A percentile compares a stretch with the other conserved stretches of the same genome.
Conservation (phyloP, 768 basidiomycete genomes). For the Russula abietina region DNA sequence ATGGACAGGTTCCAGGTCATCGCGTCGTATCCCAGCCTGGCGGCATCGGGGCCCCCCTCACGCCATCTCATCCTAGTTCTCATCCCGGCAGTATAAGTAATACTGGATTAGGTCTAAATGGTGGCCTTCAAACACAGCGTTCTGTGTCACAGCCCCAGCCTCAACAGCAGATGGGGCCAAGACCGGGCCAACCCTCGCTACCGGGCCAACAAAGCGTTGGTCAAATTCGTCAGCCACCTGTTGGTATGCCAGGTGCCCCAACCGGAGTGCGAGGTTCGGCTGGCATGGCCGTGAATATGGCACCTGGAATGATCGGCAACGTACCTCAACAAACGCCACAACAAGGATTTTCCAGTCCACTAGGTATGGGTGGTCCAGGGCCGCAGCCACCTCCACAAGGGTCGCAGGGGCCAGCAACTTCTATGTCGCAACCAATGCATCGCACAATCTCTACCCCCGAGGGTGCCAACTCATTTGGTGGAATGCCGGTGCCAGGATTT, state of each 20-base stretch:
- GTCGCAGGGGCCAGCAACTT: constrained; percentile 9
- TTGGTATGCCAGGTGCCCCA: constrained; percentile 29
- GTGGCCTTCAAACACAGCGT: constrained; percentile 34
- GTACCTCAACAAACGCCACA: constrained; percentile 33
- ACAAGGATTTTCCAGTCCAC: constrained; percentile 8
- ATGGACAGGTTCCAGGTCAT: constrained; percentile 32
- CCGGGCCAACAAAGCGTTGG: constrained; percentile 30
- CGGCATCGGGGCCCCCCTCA: not conserved
- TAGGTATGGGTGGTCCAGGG: constrained; percentile 17
- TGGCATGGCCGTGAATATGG: constrained; percentile 37
- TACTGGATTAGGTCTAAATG: constrained; percentile 35
- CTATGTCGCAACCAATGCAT: constrained; percentile 18
- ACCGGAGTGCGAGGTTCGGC: constrained; percentile 38
- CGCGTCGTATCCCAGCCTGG: constrained; percentile 53
- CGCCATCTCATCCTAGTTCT: constrained; percentile 11
- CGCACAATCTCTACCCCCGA: constrained; percentile 15
- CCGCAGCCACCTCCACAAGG: constrained; percentile 12
- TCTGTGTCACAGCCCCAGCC: constrained; percentile 32
- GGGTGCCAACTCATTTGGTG: constrained; percentile 7
- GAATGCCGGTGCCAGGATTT: constrained; percentile 12
- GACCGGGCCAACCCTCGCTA: constrained; percentile 29
- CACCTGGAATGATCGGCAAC: constrained; percentile 45
- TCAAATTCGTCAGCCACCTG: constrained; percentile 34
- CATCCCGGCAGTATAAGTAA: constrained; percentile 27
- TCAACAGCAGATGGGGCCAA: constrained; percentile 32